Base-by-base conservation (phyloP, 805 yeast genomes). In the Ogataea methylovora region DNA sequence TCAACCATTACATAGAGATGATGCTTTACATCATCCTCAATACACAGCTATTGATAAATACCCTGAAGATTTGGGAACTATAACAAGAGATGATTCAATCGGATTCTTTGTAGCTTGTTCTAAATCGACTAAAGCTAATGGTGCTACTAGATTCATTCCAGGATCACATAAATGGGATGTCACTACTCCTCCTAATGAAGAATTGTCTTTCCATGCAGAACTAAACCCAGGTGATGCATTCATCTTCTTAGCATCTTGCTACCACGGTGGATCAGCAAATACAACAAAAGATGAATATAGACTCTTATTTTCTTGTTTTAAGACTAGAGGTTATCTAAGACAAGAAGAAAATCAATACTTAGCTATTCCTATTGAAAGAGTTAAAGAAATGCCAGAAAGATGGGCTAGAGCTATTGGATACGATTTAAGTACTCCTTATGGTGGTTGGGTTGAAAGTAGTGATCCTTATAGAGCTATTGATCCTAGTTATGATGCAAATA, bases 151-250 rank as follows among this genome's bases (percentile, higher is more conserved):
- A 32, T 51, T 53, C 29, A 49, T 57, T 24, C 52, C 58, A 4
- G 61, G 61, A 6, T 56, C 61, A n/a, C 63, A 57, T 38, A 40
- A 49, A 24, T 55, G 59, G 59, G 59, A 52, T 34, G 51, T 43
- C 33, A 42, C 40, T 21, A 38, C 49, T 23, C 38, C 47, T 18
- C 56, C 52, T 12, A 42, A 40, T 12, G 46, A 51, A 11, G 48
- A 45, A 18, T 38, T 42, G 21, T 45, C 43, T 20, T 34, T 43
- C 10, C 43, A 54, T 22, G 48, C 50, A 18, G 59, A 57, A 32
- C 33, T 54, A 24, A 49, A 54, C 5, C 42, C 43, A 23, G 61
- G 61, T n/a, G 62, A 57, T 35, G 51, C 43, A 2, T 48, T 49
- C 27, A 49, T 56, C 27, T 46, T 56, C 50, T 43, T 56, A 19